These are phyloP conservation scores for Mimosa bimucronata DNA, from an alignment of 306 rosid species.

Conservation along the genomic window DNA sequence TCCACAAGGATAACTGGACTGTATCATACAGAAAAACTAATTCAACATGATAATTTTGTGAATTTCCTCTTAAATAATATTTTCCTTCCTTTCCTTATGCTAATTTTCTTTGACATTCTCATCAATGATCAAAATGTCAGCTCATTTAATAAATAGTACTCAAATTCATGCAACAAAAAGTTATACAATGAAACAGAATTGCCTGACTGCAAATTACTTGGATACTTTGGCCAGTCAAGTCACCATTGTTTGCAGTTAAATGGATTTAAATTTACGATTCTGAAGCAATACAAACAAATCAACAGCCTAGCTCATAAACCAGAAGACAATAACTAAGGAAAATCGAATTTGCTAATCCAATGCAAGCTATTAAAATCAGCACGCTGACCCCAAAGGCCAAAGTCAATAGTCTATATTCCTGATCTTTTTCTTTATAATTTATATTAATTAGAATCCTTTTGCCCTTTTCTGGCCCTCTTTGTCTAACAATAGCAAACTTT, in stretches of 20 bases:
- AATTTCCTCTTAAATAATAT: background rate
- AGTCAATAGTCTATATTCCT: too few relatives aligned
- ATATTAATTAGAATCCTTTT: too few relatives aligned
- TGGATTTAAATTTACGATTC: background rate
- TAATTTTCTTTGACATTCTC: conserved; percentile 5
- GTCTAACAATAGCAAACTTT: too few relatives aligned
- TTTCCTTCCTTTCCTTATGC: background rate
- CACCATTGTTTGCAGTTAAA: background rate
- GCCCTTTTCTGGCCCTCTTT: too few relatives aligned
- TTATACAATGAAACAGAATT: background rate
- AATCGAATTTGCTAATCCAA: too few relatives aligned
- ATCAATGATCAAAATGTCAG: background rate
- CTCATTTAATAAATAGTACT: background rate
- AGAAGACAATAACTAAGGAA: too few relatives aligned
- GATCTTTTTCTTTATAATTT: too few relatives aligned
- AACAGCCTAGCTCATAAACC: background rate
- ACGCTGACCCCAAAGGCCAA: too few relatives aligned
- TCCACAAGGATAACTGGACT: conserved; percentile 41
- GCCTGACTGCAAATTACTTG: background rate
- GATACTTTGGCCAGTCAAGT: background rate
- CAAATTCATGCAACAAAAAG: background rate
- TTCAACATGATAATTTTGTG: conserved; percentile 20
- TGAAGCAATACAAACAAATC: background rate
- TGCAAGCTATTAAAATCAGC: too few relatives aligned
- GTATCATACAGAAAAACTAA: conserved; percentile 32